phyloP scores from a whole-genome alignment of 75 land plant genomes.

The Picea glauca region DNA sequence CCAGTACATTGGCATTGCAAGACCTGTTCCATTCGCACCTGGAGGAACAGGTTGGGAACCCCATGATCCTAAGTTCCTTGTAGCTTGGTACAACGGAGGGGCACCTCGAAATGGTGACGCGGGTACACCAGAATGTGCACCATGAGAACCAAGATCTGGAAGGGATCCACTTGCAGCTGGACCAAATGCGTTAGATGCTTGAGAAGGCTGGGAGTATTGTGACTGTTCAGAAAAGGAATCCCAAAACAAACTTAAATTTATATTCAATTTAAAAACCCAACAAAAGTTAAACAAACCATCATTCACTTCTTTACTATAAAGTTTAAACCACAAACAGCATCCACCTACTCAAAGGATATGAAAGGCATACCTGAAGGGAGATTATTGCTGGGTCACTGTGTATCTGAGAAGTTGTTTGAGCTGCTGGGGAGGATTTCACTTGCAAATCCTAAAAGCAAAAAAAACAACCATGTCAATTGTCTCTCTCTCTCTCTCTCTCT shows the following conservation, averaged over 20 bases:
- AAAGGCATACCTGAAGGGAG: conserved; percentile 24
- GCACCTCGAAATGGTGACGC: conserved; percentile 42
- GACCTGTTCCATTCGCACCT: conserved; percentile 49
- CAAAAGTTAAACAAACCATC: not conserved
- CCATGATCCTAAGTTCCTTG: conserved; percentile 66
- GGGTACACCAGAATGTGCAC: conserved; percentile 34
- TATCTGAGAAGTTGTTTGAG: conserved; percentile 42
- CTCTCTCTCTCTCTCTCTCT: too few species aligned
- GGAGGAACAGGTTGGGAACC: conserved; percentile 56
- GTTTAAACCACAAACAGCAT: not conserved
- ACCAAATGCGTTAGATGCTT: conserved; percentile 29
- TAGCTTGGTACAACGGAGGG: conserved; percentile 62
- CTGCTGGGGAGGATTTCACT: conserved; percentile 81
- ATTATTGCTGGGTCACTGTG: conserved; percentile 91
- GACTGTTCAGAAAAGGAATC: conserved; percentile 28
- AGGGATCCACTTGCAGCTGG: conserved; percentile 24
- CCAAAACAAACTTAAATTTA: not conserved
- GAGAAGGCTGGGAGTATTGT: conserved; percentile 45
- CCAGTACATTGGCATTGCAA: conserved; percentile 86
- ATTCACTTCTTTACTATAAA: not conserved
- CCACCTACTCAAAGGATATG: not conserved
- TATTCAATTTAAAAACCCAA: not conserved
- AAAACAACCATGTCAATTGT: not conserved
- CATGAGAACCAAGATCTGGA: conserved; percentile 32
- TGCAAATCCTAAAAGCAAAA: conserved; percentile 70